Evolutionary conservation across 345 rosid genomes (phyloP), one percentile per base, ranked within the genome.

Genomic region (Heritiera fomes): DNA sequence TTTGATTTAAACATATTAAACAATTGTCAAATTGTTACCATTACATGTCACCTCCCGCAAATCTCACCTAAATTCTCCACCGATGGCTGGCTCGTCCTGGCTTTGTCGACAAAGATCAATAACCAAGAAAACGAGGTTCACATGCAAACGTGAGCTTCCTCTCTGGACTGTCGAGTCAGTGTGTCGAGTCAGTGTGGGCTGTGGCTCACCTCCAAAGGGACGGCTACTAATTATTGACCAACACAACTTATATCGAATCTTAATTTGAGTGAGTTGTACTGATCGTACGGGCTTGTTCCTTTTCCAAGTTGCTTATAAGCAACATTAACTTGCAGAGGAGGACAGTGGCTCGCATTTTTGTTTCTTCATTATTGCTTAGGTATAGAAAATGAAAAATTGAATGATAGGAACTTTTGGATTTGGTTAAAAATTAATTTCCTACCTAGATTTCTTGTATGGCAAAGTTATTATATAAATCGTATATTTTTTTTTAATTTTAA

Each of bases 111-210:
- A 3, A 70, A 62, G 52, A 18, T 63, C 38, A 14, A 28, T 55
- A 71, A 55, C 47, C 47, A 43, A 32, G 34, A 71, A 71, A 76
- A 46, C 14, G 12, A 82, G 80, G 75, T 63, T 72, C 75, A 76
- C 47, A 75, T 47, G 80, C 78, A 58, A 9, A 50, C 28, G 28
- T 43, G 12, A 61, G 75, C 79, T 68, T 53, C 79, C 13, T 8
- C 40, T 14, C 34, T 3, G 38, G 38, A 34, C 38, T 34, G 38
- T 34, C 38, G 38, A 9, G 32, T 20, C 11, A 8, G 63, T 34
- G 38, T 1, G 38, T 34, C 38, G 38, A 23, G 32, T 20, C 11
- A 8, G 63, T 34, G 38, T 1, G 38, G 38, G 38, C 38, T 23
- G 10, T 59, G 56, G 32, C 63, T 59, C 62, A 23, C 30, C 28